Conservation (phyloP, 139 green algal genomes). For the Coelastrella sp. region DNA sequence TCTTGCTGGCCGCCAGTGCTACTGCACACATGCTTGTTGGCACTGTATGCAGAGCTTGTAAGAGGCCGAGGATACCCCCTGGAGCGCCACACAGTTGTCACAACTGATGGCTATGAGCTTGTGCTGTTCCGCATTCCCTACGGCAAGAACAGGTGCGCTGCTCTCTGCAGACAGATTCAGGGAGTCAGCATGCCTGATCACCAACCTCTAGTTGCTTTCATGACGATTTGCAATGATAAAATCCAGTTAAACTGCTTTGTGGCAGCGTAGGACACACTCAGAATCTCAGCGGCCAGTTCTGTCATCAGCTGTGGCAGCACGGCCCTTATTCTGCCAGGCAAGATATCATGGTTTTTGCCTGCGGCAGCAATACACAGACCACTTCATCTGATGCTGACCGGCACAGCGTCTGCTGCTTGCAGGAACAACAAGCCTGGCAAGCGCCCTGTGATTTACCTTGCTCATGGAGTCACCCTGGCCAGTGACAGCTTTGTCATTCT, state of each 20-base stretch:
- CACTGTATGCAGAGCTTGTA: slow-evolving; percentile 55
- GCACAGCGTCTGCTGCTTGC: slow-evolving; percentile 44
- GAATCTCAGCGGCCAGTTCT: too few relatives aligned
- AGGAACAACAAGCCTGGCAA: slow-evolving; percentile 1
- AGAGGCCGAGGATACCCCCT: slow-evolving; percentile 65
- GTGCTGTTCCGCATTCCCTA: slow-evolving; percentile 61
- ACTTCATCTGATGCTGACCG: slow-evolving; percentile 60
- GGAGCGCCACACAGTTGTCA: slow-evolving; percentile 67
- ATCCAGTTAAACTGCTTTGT: too few relatives aligned
- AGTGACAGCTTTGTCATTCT: slow-evolving; percentile 82
- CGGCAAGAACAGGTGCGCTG: slow-evolving; percentile 58
- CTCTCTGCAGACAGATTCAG: slow-evolving; percentile 43
- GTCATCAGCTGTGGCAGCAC: too few relatives aligned
- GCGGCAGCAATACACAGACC: not conserved
- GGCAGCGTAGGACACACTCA: too few relatives aligned
- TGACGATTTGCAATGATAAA: too few relatives aligned
- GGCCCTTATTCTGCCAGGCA: not conserved
- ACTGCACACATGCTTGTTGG: not conserved
- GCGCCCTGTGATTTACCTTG: slow-evolving; percentile 71
- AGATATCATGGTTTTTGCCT: not conserved
- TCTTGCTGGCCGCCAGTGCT: not conserved
- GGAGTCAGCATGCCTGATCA: not conserved
- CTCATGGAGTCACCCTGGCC: slow-evolving; percentile 81
- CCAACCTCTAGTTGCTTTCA: not conserved
- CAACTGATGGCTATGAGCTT: slow-evolving; percentile 70